phyloP scores from a whole-genome alignment of 305 asterid genomes.

The Rubia tinctorum region DNA sequence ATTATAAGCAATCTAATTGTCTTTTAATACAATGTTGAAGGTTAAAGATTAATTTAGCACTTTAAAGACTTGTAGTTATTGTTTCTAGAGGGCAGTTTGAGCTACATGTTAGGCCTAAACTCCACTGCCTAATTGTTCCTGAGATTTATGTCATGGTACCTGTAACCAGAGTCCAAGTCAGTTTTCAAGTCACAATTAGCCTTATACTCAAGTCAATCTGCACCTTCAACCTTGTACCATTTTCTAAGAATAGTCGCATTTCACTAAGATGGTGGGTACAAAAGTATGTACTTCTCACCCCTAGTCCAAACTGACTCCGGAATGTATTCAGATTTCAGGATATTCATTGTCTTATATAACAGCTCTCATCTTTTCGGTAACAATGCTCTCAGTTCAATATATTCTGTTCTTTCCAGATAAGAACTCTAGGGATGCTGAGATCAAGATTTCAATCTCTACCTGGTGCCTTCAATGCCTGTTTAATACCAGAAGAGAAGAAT shows the following conservation, averaged over 20 bases:
- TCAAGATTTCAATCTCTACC: constrained; percentile 90
- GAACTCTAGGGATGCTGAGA: constrained; percentile 98
- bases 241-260: not conserved
- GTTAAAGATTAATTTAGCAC: not conserved
- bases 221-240: not conserved
- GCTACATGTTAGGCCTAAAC: not conserved
- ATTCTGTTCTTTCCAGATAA: constrained; percentile 54
- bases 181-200: not conserved
- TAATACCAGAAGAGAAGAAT: constrained; percentile 82
- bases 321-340: not conserved
- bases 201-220: not conserved
- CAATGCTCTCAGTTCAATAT: constrained; percentile 19
- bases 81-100: not conserved
- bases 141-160: not conserved
- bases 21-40: not conserved
- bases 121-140: too few relatives aligned
- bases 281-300: not conserved
- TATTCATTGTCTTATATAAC: not conserved
- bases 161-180: too few relatives aligned
- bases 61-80: not conserved
- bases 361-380: not conserved
- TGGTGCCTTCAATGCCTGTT: constrained; percentile 88
- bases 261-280: not conserved
- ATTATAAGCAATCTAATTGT: not conserved
- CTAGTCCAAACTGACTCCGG: not conserved